These are phyloP conservation scores for Aspergillus bertholletiae DNA, from an alignment of 495 filamentous ascomycete species.

Conservation along the genomic window DNA sequence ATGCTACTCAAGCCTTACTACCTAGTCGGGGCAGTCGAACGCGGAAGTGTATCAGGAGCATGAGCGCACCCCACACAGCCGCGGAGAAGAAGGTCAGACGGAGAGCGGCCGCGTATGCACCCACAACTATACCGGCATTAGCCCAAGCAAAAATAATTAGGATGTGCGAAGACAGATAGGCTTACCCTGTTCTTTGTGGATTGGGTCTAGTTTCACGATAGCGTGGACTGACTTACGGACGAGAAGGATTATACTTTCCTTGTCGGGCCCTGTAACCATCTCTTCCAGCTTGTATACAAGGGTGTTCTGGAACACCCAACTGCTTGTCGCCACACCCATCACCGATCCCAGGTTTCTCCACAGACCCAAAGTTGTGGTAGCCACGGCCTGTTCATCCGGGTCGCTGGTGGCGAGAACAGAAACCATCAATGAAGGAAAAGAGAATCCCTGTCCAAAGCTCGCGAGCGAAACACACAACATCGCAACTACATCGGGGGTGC, in stretches of 20 bases:
- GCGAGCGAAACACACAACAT: conserved; percentile 59
- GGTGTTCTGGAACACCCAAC: conserved; percentile 72
- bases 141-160: not conserved
- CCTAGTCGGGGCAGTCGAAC: conserved; percentile 54
- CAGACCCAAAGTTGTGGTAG: conserved; percentile 65
- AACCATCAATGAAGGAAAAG: conserved; percentile 61
- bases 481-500: conserved; percentile 55
- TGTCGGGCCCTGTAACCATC: conserved; percentile 53
- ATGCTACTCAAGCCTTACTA: conserved; percentile 20
- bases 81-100: conserved; percentile 51
- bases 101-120: conserved; percentile 57
- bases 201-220: conserved; percentile 43
- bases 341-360: conserved; percentile 68
- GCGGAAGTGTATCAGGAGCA: conserved; percentile 46
- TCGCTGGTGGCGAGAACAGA: conserved; percentile 63
- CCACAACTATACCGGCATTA: conserved; percentile 43
- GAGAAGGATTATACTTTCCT: conserved; percentile 45
- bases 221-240: conserved; percentile 53
- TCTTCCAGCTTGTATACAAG: conserved; percentile 55
- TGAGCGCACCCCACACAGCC: conserved; percentile 45
- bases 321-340: conserved; percentile 66
- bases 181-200: conserved; percentile 51
- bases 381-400: conserved; percentile 71
- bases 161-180: not conserved
- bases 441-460: conserved; percentile 63